Percentiles rank a stretch among this genome's conserved stretches.
These are phyloP conservation scores for Dryadomyces sulphureus DNA, from an alignment of 2,329 filamentous ascomycete genomes.

Conservation along the genomic window DNA sequence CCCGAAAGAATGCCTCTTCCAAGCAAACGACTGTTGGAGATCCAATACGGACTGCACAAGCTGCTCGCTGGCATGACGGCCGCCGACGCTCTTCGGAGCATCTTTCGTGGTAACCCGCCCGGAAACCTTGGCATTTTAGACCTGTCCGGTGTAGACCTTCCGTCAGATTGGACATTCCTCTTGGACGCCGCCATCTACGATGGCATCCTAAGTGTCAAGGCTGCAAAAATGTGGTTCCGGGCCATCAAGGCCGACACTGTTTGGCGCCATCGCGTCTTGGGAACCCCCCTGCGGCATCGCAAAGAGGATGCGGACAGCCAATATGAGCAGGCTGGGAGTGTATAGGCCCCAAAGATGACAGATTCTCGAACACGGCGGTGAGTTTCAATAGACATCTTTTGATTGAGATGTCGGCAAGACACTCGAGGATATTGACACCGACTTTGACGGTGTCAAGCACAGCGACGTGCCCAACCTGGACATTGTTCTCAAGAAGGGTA, in stretches of 20 bases:
- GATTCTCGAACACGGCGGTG: too few relatives aligned
- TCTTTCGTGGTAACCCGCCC: constrained; percentile 1
- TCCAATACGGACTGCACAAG: constrained; percentile 5
- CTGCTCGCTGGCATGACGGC: constrained; percentile 2
- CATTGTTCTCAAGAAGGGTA: neutral
- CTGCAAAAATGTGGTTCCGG: too few relatives aligned
- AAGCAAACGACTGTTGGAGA: neutral
- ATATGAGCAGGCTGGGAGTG: too few relatives aligned
- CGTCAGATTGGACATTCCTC: neutral
- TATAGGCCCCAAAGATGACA: too few relatives aligned
- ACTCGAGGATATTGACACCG: constrained; percentile 7
- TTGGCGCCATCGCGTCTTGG: too few relatives aligned
- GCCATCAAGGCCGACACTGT: too few relatives aligned
- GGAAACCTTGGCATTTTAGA: neutral
- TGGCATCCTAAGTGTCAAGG: constrained; percentile 1
- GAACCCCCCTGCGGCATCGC: too few relatives aligned
- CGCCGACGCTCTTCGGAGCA: neutral
- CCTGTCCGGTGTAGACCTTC: neutral
- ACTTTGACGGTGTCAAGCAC: constrained; percentile 1
- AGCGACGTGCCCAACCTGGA: neutral
- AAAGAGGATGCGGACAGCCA: too few relatives aligned
- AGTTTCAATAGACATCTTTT: too few relatives aligned
- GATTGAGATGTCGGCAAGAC: constrained; percentile 23
- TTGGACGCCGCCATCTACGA: constrained; percentile 3
- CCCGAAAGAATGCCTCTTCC: neutral